Percentiles rank a stretch among this genome's conserved stretches.
Evolutionary conservation across 1,284 basidiomycete species (phyloP).

Genomic region (Earliella scabrosa): DNA sequence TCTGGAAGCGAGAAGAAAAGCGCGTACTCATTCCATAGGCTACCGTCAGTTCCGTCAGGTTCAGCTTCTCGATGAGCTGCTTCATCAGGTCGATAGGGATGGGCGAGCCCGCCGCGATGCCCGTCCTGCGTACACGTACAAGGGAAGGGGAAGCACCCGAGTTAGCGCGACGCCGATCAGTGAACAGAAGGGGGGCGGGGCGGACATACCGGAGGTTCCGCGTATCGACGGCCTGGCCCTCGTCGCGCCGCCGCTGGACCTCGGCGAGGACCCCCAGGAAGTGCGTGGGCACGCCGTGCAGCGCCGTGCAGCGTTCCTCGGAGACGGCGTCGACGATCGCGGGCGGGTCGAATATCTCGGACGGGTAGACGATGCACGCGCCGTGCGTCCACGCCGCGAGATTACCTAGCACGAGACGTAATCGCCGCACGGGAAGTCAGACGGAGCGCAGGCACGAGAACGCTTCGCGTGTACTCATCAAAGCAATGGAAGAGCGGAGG

Average conservation of each 20-base stretch:
- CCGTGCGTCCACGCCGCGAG: slow-evolving; percentile 81
- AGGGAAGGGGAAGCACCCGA: background rate
- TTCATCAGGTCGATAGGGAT: slow-evolving; percentile 83
- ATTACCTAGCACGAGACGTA: slow-evolving; percentile 82
- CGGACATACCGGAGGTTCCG: slow-evolving; percentile 63
- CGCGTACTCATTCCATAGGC: slow-evolving; percentile 84
- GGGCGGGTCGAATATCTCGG: slow-evolving; percentile 65
- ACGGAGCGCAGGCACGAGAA: background rate
- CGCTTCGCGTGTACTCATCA: slow-evolving; percentile 59
- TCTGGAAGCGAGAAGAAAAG: background rate
- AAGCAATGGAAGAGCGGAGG: slow-evolving; percentile 88
- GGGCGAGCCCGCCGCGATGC: slow-evolving; percentile 80
- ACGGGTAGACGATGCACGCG: slow-evolving; percentile 76
- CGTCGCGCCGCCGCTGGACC: slow-evolving; percentile 55
- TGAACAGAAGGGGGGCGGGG: too few species aligned
- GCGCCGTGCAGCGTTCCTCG: slow-evolving; percentile 72
- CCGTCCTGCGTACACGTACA: slow-evolving; percentile 53
- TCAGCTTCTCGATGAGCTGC: slow-evolving; percentile 65
- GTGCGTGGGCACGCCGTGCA: slow-evolving; percentile 87
- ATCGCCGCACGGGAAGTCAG: slow-evolving; percentile 9
- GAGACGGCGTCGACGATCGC: slow-evolving; percentile 70
- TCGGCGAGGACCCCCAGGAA: slow-evolving; percentile 77
- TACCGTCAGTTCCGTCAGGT: slow-evolving; percentile 73
- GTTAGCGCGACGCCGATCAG: too few species aligned
- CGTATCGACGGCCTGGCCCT: slow-evolving; percentile 52